Evolutionary conservation across 208 protist genomes (phyloP), one percentile per base, ranked within the genome.

Genomic region (Trypanosoma mega): DNA sequence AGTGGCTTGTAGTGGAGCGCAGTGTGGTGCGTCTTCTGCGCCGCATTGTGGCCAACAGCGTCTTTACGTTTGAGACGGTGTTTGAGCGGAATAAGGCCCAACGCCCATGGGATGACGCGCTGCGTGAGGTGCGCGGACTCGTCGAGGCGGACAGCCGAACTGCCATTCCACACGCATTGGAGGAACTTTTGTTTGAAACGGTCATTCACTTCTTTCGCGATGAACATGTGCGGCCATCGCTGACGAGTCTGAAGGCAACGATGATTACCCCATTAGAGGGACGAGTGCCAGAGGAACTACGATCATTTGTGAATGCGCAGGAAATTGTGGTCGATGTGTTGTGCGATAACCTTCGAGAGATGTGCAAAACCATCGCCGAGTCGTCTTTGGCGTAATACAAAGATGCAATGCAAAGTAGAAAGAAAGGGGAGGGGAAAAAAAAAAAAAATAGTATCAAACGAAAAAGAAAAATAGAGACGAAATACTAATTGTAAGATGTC

Each of bases 41-140:
- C 29, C 50, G 52, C 18, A 26, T 59, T 30, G 31, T 67, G 11
- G 36, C 20, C 0, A 67, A 67, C 37, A 31, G 44, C 44, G 14
- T 57, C 12, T 67, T 59, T 51, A 67, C 61, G 4, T 67, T 67
- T 59, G 61, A 67, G 37, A 57, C 41, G 2, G 6, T 67, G n/a
- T 59, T 58, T 52, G 61, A 67, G n/a, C 41, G 44, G 5, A 46
- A 59, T n/a, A 67, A 57, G 44, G 53, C 39, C 27, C 61, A 56
- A 20, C 50, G 52, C 24, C 7, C 61, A 23, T 67, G 61, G 61
- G 61, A 67, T 34, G 61, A 56, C 21, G 26, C 36, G 8, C 26
- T 52, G 14, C 61, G 61, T 29, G 61, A 67, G 24, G 61, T 59
- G 6, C 30, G 48, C 11, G 34, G 30, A 8, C 30, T 67, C 31